A percentile compares a stretch with the other conserved stretches of the same genome.
Evolutionary conservation across 2,329 filamentous ascomycete genomes (phyloP).

Genomic region (Chaetomium sp.): DNA sequence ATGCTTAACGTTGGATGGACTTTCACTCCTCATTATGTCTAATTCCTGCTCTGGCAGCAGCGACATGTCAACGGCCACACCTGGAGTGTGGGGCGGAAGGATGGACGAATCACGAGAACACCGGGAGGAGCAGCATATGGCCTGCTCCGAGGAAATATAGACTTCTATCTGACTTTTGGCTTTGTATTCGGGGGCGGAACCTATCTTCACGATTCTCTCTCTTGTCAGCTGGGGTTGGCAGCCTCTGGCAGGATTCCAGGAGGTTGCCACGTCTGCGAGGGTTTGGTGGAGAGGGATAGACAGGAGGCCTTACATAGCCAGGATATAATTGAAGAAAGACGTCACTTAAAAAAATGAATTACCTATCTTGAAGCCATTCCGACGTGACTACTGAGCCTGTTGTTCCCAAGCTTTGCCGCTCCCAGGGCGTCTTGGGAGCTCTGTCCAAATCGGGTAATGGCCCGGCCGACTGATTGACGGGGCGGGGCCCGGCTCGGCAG

Average conservation of each 20-base stretch:
- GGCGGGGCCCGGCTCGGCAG: too few species aligned
- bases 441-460: too few species aligned
- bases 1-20: slow-evolving; percentile 13
- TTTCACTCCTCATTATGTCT: slow-evolving; percentile 13
- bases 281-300: background rate
- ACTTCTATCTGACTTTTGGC: background rate
- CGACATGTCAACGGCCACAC: background rate
- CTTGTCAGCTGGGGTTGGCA: slow-evolving; percentile 8
- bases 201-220: background rate
- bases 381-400: too few species aligned
- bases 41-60: slow-evolving; percentile 24
- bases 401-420: too few species aligned
- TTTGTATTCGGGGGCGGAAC: too few species aligned
- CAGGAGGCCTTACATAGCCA: background rate
- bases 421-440: too few species aligned
- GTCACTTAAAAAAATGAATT: too few species aligned
- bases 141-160: slow-evolving; percentile 10
- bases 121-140: slow-evolving; percentile 13
- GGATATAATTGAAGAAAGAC: too few species aligned
- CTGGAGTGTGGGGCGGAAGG: background rate
- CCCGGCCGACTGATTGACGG: too few species aligned
- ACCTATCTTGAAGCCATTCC: too few species aligned
- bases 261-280: slow-evolving; percentile 3
- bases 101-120: slow-evolving; percentile 2
- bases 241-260: slow-evolving; percentile 14